These are phyloP conservation scores for Nakazawaea populi DNA, from an alignment of 805 yeast genomes.

Conservation along the genomic window DNA sequence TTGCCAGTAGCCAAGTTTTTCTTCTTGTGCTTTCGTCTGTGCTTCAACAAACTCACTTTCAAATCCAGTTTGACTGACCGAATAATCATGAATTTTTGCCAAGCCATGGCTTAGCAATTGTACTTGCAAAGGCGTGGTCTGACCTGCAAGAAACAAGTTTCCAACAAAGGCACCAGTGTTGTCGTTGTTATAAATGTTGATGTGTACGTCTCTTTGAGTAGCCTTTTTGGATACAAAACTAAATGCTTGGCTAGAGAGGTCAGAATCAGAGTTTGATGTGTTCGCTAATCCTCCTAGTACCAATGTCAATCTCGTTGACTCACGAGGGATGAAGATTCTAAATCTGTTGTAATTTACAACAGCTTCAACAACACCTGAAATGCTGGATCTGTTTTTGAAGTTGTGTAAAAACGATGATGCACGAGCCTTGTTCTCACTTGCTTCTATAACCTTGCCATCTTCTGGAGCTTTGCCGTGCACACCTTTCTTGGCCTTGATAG, in stretches of 20 bases:
- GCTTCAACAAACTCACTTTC: constrained; percentile 51
- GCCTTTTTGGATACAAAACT: constrained; percentile 47
- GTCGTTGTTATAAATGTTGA: constrained; percentile 66
- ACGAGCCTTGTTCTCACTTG: constrained; percentile 65
- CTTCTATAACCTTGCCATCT: constrained; percentile 64
- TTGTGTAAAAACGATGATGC: constrained; percentile 72
- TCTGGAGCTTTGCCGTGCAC: constrained; percentile 55
- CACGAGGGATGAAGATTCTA: constrained; percentile 62
- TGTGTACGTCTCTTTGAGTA: constrained; percentile 67
- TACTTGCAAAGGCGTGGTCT: constrained; percentile 50
- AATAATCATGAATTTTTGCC: constrained; percentile 58
- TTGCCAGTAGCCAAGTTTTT: constrained; percentile 63
- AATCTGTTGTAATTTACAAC: constrained; percentile 66
- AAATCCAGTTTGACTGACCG: constrained; percentile 53
- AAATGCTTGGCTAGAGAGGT: constrained; percentile 43
- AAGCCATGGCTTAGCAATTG: constrained; percentile 56
- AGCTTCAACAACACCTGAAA: constrained; percentile 68
- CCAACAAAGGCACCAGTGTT: constrained; percentile 81
- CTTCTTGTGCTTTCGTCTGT: constrained; percentile 52
- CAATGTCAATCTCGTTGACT: constrained; percentile 60
- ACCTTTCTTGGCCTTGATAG: constrained; percentile 54
- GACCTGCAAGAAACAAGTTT: constrained; percentile 48
- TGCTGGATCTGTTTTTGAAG: constrained; percentile 56
- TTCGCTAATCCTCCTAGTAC: constrained; percentile 70
- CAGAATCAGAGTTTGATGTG: constrained; percentile 24